A percentile compares a stretch with the other conserved stretches of the same genome.
These are phyloP conservation scores for Exophiala dermatitidis DNA, from an alignment of 2,329 filamentous ascomycete species.

Conservation along the genomic window DNA sequence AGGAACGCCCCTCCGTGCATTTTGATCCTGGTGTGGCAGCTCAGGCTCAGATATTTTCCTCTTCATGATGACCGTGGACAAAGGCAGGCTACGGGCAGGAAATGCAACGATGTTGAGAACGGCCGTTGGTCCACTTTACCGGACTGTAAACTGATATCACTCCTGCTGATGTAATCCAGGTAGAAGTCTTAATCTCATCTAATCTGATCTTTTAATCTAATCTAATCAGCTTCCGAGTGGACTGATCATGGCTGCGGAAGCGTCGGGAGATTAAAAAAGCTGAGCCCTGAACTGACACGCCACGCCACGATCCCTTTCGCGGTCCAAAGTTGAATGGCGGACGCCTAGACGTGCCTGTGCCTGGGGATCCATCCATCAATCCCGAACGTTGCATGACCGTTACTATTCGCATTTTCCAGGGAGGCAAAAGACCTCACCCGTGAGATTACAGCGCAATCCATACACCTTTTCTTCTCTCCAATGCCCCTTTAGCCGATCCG, in stretches of 20 bases:
- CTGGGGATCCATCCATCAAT: background rate
- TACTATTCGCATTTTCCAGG: background rate
- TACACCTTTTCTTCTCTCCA: background rate
- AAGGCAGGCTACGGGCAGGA: background rate
- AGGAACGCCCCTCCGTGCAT: background rate
- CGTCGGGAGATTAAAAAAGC: background rate
- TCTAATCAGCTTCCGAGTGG: background rate
- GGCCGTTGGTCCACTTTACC: background rate
- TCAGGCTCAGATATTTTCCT: background rate
- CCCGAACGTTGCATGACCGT: conserved; percentile 10
- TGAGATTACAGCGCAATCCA: background rate
- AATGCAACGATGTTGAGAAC: too few relatives aligned
- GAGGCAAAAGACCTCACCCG: background rate
- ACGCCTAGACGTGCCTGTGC: background rate
- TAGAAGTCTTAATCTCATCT: too few relatives aligned
- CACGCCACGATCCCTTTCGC: conserved; percentile 1
- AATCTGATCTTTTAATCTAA: conserved; percentile 1
- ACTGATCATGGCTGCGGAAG: conserved; percentile 4
- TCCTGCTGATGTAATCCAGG: background rate
- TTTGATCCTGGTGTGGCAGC: background rate
- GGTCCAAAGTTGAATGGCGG: background rate
- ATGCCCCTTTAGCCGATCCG: background rate
- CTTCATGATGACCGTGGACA: background rate
- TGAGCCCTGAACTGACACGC: background rate
- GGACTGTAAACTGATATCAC: background rate